These are phyloP conservation scores for Monosporascus sp. DNA, from an alignment of 2,329 filamentous ascomycete species.

Conservation along the genomic window DNA sequence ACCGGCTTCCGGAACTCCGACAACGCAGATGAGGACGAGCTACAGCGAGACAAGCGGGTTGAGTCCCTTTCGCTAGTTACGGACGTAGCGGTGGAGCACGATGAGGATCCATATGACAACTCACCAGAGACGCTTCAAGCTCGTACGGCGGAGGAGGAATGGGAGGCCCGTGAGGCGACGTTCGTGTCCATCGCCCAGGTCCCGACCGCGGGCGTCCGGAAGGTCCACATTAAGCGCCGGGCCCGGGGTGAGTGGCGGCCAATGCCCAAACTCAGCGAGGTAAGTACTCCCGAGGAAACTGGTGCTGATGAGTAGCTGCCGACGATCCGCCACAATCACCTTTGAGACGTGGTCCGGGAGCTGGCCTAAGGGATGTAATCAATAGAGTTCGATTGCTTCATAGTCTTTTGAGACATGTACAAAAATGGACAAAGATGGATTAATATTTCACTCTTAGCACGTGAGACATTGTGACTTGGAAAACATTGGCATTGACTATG, in stretches of 20 bases:
- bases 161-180: conserved; percentile 9
- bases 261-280: background rate
- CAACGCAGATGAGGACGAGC: background rate
- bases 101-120: background rate
- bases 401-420: too few relatives aligned
- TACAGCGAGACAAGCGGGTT: background rate
- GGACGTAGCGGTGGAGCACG: background rate
- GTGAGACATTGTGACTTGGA: too few relatives aligned
- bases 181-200: conserved; percentile 9
- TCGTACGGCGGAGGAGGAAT: background rate
- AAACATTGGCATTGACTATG: too few relatives aligned
- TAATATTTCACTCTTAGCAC: too few relatives aligned
- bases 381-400: too few relatives aligned
- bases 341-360: too few relatives aligned
- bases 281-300: background rate
- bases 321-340: background rate
- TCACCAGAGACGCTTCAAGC: background rate
- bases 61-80: background rate
- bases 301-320: background rate
- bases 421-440: too few relatives aligned
- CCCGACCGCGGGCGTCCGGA: conserved; percentile 7
- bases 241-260: background rate
- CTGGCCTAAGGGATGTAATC: background rate
- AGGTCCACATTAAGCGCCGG: background rate
- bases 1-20: background rate